phyloP scores from a whole-genome alignment of 2,329 filamentous ascomycete species.

The Biscogniauxia mediterranea region DNA sequence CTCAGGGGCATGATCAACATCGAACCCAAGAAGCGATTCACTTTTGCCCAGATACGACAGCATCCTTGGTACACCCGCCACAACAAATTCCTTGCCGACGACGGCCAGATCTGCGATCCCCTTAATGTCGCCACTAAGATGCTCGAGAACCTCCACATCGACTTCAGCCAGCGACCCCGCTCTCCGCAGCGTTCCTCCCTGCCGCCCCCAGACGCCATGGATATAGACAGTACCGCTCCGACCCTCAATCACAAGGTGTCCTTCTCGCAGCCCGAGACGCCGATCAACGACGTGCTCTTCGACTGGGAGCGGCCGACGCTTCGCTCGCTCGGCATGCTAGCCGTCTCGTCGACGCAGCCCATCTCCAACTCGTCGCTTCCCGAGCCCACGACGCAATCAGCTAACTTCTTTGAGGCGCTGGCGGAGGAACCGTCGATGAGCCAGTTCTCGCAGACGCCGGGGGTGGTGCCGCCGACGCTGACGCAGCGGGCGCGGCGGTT shows the following conservation, averaged over 20 bases:
- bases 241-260: slow-evolving; percentile 53
- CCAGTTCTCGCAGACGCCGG: slow-evolving; percentile 79
- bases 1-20: slow-evolving; percentile 92
- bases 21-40: slow-evolving; percentile 72
- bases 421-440: slow-evolving; percentile 82
- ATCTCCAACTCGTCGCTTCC: slow-evolving; percentile 38
- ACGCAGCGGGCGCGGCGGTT: slow-evolving; percentile 89
- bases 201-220: slow-evolving; percentile 59
- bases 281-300: slow-evolving; percentile 71
- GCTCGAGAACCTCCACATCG: slow-evolving; percentile 86
- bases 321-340: slow-evolving; percentile 47
- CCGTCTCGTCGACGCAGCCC: slow-evolving; percentile 51
- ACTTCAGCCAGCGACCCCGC: slow-evolving; percentile 70
- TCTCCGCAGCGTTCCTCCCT: slow-evolving; percentile 37
- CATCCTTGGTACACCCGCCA: slow-evolving; percentile 92
- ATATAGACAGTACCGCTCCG: slow-evolving; percentile 55
- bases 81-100: slow-evolving; percentile 72
- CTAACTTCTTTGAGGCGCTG: slow-evolving; percentile 58
- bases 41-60: slow-evolving; percentile 79
- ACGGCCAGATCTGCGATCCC: slow-evolving; percentile 75
- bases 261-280: slow-evolving; percentile 82
- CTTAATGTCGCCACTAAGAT: slow-evolving; percentile 89
- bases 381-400: slow-evolving; percentile 33
- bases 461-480: slow-evolving; percentile 72
- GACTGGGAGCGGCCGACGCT: slow-evolving; percentile 81